Conservation (phyloP, 768 basidiomycete genomes). For the Pleurotus platypus region DNA sequence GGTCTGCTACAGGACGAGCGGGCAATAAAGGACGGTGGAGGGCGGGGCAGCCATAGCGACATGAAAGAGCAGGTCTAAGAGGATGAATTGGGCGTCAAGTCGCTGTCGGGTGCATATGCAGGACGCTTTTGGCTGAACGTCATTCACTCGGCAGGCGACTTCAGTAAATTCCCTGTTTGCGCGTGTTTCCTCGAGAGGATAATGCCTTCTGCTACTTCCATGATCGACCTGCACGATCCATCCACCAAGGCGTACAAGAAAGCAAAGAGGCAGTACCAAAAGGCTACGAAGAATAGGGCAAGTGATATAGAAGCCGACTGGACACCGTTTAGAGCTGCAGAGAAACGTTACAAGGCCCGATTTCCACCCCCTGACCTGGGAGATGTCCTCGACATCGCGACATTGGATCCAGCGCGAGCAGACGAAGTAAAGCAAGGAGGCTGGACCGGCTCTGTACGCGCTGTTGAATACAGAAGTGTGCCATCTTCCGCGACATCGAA, state of each 20-base stretch:
- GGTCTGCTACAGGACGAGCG: conserved; percentile 31
- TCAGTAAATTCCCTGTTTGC: conserved; percentile 22
- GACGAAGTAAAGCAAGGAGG: conserved; percentile 40
- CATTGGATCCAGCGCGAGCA: conserved; percentile 33
- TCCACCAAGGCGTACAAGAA: conserved; percentile 53
- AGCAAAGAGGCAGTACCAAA: conserved; percentile 53
- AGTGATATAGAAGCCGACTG: conserved; percentile 46
- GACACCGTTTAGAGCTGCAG: conserved; percentile 74
- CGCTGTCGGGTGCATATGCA: background rate
- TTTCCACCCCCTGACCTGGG: conserved; percentile 77
- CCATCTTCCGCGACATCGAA: conserved; percentile 19
- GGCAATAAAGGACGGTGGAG: conserved; percentile 37
- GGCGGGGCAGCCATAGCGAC: conserved; percentile 77
- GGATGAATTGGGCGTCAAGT: conserved; percentile 6
- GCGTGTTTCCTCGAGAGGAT: conserved; percentile 18
- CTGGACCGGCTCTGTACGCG: conserved; percentile 44
- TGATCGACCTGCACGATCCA: conserved; percentile 37
- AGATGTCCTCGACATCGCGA: conserved; percentile 63
- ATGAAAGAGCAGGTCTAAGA: conserved; percentile 29
- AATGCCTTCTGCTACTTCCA: conserved; percentile 21
- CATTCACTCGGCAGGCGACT: too few species aligned
- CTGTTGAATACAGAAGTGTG: conserved; percentile 30
- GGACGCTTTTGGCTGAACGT: too few species aligned
- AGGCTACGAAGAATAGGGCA: conserved; percentile 54
- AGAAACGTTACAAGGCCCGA: conserved; percentile 76